Evolutionary conservation across 1,284 basidiomycete genomes (phyloP), one percentile per base, ranked within the genome.

Genomic region (Ceratorhiza oryzae-sativae): DNA sequence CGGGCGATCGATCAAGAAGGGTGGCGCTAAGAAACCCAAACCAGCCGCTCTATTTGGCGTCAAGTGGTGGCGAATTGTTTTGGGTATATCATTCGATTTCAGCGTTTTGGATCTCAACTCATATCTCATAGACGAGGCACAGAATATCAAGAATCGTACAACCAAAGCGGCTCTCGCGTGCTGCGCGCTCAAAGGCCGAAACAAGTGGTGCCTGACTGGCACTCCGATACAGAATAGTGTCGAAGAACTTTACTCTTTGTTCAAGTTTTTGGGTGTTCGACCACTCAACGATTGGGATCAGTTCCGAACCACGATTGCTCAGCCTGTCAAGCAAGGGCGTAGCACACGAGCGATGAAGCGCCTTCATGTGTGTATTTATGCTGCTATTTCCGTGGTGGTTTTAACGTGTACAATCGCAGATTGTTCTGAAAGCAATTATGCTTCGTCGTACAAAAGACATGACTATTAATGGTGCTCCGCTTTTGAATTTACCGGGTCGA

Each of bases 221-320:
- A 96, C 94, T 8, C 94, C 94, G 0, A 90, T 97, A 86, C 93
- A 95, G 84, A 98, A 98, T 82, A 91, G 86, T 55, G 91, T 97
- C 6, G 89, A 91, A 65, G 97, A 99, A 77, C 83, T 99, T 2
- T 98, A 87, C 79, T 92, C 94, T 3, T 84, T 98, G 30, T 87
- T 98, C 77, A 91, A 93, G 74, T 99, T 98, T 81, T 82, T 98
- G 18, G 88, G 90, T 1, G 86, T 96, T 60, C 88, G 87, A 73
- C 97, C 96, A 0, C 85, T 97, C 27, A 90, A 92, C 76, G 86
- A 94, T 45, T 93, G 90, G 87, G 80, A 86, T 9, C 86, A 84
- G 1, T 98, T 97, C 84, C 91, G 90, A 72, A 82, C 84, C 6
- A 88, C 90, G 72, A 93, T 98, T 58, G 87, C 87, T 0, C 88